Evolutionary conservation across 2,329 filamentous ascomycete genomes (phyloP).

Genomic region (Pseudogymnoascus sp.): DNA sequence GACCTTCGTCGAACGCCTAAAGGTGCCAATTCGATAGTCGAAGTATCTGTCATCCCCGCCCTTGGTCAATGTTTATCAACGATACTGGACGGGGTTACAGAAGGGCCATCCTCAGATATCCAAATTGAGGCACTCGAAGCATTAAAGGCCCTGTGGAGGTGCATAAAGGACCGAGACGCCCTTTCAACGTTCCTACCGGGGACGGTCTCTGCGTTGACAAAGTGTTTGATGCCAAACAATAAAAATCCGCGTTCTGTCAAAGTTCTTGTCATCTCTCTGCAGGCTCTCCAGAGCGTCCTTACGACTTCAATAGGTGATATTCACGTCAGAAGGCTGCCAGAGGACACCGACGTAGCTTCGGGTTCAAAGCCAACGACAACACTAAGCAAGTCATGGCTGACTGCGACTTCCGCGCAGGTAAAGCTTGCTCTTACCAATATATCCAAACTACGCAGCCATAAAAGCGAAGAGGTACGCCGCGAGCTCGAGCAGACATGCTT

Average conservation of each 20-base stretch:
- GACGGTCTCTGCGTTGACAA: constrained; percentile 73
- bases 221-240: constrained; percentile 59
- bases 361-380: constrained; percentile 27
- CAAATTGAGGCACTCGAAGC: constrained; percentile 63
- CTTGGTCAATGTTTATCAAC: constrained; percentile 77
- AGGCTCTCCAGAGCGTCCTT: constrained; percentile 48
- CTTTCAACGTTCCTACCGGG: constrained; percentile 83
- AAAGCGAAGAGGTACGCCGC: constrained; percentile 58
- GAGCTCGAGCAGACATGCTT: constrained; percentile 66
- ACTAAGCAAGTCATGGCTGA: constrained; percentile 56
- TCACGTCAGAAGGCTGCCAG: constrained; percentile 39
- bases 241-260: constrained; percentile 51
- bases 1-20: constrained; percentile 46
- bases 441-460: constrained; percentile 65
- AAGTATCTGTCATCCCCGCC: constrained; percentile 60
- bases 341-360: constrained; percentile 16
- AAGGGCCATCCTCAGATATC: constrained; percentile 57
- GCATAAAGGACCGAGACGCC: constrained; percentile 64
- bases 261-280: constrained; percentile 56
- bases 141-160: constrained; percentile 52
- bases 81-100: constrained; percentile 64
- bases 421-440: constrained; percentile 75
- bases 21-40: constrained; percentile 43
- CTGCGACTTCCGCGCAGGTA: constrained; percentile 71
- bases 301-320: constrained; percentile 51